Conservation (phyloP, 2,329 filamentous ascomycete genomes). For the Fusarium humuli region DNA sequence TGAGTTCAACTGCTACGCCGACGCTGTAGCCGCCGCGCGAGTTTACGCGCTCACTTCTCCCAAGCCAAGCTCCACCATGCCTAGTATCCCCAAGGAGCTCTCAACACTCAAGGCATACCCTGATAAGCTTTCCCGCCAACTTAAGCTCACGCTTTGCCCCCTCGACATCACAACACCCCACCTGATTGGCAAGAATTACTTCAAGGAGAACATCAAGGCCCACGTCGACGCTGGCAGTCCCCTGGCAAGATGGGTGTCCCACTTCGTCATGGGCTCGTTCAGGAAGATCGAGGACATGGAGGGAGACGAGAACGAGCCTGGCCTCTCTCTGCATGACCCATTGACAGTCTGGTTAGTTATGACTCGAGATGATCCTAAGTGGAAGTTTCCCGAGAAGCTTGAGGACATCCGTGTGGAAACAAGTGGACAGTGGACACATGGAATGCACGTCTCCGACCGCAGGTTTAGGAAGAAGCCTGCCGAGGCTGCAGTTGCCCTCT, state of each 20-base stretch:
- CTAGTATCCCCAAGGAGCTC: slow-evolving; percentile 68
- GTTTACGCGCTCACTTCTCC: slow-evolving; percentile 82
- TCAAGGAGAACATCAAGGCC: slow-evolving; percentile 66
- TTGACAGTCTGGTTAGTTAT: slow-evolving; percentile 83
- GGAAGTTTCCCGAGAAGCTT: slow-evolving; percentile 67
- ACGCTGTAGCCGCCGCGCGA: slow-evolving; percentile 80
- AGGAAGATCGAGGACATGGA: slow-evolving; percentile 73
- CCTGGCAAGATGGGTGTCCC: slow-evolving; percentile 77
- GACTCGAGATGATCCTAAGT: slow-evolving; percentile 67
- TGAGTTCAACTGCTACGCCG: slow-evolving; percentile 97
- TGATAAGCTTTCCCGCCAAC: slow-evolving; percentile 67
- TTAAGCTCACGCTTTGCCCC: slow-evolving; percentile 78
- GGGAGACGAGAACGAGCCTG: slow-evolving; percentile 67
- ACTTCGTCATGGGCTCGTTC: slow-evolving; percentile 79
- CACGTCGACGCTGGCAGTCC: slow-evolving; percentile 73
- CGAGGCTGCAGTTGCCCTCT: slow-evolving; percentile 54
- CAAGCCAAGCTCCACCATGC: slow-evolving; percentile 82
- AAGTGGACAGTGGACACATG: slow-evolving; percentile 91
- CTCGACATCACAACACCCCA: slow-evolving; percentile 82
- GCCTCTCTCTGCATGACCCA: slow-evolving; percentile 80
- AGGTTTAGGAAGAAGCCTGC: slow-evolving; percentile 68
- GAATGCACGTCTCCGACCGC: slow-evolving; percentile 88
- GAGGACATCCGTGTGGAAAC: slow-evolving; percentile 94
- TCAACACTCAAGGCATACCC: slow-evolving; percentile 72
- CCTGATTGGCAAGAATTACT: slow-evolving; percentile 70